phyloP scores from a whole-genome alignment of 768 basidiomycete genomes.

The Suillus fuscotomentosus region DNA sequence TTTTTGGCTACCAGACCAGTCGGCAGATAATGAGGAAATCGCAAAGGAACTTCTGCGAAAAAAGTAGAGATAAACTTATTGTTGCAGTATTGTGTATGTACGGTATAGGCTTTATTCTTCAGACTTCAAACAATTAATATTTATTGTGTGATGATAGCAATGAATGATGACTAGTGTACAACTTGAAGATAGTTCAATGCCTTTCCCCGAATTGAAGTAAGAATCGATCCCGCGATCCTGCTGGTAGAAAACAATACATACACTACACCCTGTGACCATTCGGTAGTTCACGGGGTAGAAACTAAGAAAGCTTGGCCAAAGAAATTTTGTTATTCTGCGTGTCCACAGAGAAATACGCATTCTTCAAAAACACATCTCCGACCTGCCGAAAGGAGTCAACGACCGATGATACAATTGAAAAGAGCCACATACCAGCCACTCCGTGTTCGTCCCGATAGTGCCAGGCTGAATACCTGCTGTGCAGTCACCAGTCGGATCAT shows the following conservation, averaged over 20 bases:
- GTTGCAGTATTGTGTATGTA: background rate
- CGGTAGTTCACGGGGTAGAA: constrained; percentile 24
- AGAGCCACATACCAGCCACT: constrained; percentile 62
- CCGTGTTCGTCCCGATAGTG: constrained; percentile 51
- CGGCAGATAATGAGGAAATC: constrained; percentile 67
- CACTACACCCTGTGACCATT: background rate
- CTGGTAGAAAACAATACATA: background rate
- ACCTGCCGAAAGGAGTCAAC: constrained; percentile 28
- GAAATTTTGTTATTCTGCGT: constrained; percentile 55
- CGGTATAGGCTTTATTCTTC: background rate
- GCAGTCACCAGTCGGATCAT: constrained; percentile 59
- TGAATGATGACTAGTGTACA: background rate
- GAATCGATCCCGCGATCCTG: constrained; percentile 13
- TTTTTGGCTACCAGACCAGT: constrained; percentile 67
- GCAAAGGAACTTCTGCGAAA: constrained; percentile 69
- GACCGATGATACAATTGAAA: background rate
- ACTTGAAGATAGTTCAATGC: background rate
- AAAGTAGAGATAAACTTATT: constrained; percentile 24
- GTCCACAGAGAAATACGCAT: constrained; percentile 69
- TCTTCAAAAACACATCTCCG: constrained; percentile 78
- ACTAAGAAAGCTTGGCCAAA: constrained; percentile 46
- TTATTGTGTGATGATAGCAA: background rate
- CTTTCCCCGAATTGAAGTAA: background rate
- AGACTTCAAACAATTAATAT: background rate
- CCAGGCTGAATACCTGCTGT: constrained; percentile 68